Conservation (phyloP, 805 yeast species). For the Nematodospora valgi region DNA sequence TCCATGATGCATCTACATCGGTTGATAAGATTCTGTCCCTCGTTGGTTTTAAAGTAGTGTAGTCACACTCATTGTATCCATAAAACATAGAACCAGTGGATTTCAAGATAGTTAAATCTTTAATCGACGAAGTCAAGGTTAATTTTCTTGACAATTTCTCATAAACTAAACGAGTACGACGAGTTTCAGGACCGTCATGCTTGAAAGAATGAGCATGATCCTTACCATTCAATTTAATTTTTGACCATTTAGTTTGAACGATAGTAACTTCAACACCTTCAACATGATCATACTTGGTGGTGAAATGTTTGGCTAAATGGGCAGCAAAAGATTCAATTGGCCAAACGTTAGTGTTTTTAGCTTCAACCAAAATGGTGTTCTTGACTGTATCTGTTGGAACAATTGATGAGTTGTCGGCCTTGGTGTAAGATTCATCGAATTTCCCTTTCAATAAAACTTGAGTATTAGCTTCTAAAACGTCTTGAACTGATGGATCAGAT, state of each 20-base stretch:
- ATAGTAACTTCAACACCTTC: constrained; percentile 66
- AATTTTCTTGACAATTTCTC: constrained; percentile 49
- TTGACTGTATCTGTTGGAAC: constrained; percentile 95
- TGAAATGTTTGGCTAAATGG: constrained; percentile 76
- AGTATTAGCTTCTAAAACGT: constrained; percentile 83
- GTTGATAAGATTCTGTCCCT: constrained; percentile 84
- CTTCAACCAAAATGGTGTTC: constrained; percentile 81
- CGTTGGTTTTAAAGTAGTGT: constrained; percentile 82
- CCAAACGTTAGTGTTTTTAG: constrained; percentile 80
- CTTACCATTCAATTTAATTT: constrained; percentile 69
- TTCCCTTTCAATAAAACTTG: constrained; percentile 71
- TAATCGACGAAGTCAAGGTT: constrained; percentile 62
- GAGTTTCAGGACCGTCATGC: constrained; percentile 81
- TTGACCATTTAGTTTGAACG: constrained; percentile 76
- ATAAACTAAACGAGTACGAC: constrained; percentile 55
- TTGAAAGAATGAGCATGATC: constrained; percentile 80
- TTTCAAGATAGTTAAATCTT: constrained; percentile 80
- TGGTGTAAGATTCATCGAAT: constrained; percentile 76
- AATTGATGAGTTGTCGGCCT: constrained; percentile 84
- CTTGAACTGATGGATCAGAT: constrained; percentile 67
- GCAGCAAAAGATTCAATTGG: constrained; percentile 91
- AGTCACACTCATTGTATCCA: constrained; percentile 82
- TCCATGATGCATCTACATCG: constrained; percentile 74
- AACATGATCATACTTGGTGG: constrained; percentile 72
- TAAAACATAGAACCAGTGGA: constrained; percentile 92